Base-by-base conservation (phyloP, 2,329 filamentous ascomycete species). In the Nigrospora sphaerica region DNA sequence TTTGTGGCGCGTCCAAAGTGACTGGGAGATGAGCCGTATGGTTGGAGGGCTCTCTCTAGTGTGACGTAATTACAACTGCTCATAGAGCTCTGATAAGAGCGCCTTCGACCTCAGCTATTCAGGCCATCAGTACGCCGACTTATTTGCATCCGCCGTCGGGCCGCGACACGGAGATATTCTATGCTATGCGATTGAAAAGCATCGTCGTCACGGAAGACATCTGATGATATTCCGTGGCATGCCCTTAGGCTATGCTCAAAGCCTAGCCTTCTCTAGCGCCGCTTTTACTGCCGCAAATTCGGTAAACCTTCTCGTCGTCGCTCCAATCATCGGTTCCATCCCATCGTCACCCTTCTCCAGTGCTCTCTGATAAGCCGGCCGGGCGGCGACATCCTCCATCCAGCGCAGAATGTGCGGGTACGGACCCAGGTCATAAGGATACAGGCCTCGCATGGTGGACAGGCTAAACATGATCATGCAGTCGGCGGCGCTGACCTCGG, bases 401-500 rank as follows among this genome's bases (percentile, higher is more conserved):
- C 44, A 49, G 12, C 44, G 34, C 16, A 49, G 45, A n/a, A 49
- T 46, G 5, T 47, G 40, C 16, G 44, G 31, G 23, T 49, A 47
- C 5, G 44, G 47, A 3, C 35, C 44, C n/a, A 49, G 23, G 31
- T 44, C 41, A 19, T 40, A 28, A 9, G 73, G 69, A 52, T 80
- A 76, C 0, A 63, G 65, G 61, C 73, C 78, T 34, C 55, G 55
- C 66, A 74, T 72, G 0, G 75, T 86, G 0, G 81, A 83, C 33
- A 86, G 63, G 13, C 70, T 67, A 55, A 76, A 84, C 1, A 82
- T 69, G 6, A 64, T 66, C 80, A 86, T 85, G 35, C 84, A 67
- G 61, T 88, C 84, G 1, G 83, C 83, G 1, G 70, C 79, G 0
- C 78, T 84, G 47, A 87, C 78, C 43, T 81, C 69, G 0, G 72